Conservation (phyloP, 495 filamentous ascomycete genomes). For the Penicillium cataractarum region DNA sequence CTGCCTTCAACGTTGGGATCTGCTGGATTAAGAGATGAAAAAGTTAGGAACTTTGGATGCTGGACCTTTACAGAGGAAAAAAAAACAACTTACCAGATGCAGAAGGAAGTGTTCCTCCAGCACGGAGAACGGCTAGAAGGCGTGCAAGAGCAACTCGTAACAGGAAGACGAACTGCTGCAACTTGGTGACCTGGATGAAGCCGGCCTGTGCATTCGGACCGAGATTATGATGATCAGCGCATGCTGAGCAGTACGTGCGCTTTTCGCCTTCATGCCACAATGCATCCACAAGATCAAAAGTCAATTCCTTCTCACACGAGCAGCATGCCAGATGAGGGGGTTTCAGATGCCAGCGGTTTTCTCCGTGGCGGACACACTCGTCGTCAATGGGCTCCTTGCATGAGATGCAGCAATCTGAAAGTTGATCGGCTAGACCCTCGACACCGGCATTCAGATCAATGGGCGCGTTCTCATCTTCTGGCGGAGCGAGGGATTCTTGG, state of each 20-base stretch:
- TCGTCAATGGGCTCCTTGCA: conserved; percentile 93
- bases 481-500: conserved; percentile 66
- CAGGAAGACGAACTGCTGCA: conserved; percentile 93
- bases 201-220: conserved; percentile 52
- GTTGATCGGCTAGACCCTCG: conserved; percentile 70
- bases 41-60: conserved; percentile 18
- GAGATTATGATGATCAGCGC: conserved; percentile 55
- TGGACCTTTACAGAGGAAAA: conserved; percentile 5
- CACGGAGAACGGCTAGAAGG: conserved; percentile 82
- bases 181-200: conserved; percentile 71
- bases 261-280: conserved; percentile 66
- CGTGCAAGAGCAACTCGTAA: conserved; percentile 89
- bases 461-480: conserved; percentile 65
- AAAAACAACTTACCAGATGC: conserved; percentile 59
- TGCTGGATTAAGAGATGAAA: conserved; percentile 50
- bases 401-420: conserved; percentile 77
- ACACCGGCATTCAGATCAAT: conserved; percentile 76
- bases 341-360: conserved; percentile 79
- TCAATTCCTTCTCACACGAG: conserved; percentile 74
- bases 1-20: conserved; percentile 71
- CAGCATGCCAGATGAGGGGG: conserved; percentile 72
- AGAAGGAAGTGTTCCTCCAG: conserved; percentile 75
- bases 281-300: conserved; percentile 62
- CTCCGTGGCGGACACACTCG: conserved; percentile 73
- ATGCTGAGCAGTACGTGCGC: conserved; percentile 69